These are phyloP conservation scores for Hylodesmum podocarpum DNA, from an alignment of 306 rosid species.

Conservation along the genomic window DNA sequence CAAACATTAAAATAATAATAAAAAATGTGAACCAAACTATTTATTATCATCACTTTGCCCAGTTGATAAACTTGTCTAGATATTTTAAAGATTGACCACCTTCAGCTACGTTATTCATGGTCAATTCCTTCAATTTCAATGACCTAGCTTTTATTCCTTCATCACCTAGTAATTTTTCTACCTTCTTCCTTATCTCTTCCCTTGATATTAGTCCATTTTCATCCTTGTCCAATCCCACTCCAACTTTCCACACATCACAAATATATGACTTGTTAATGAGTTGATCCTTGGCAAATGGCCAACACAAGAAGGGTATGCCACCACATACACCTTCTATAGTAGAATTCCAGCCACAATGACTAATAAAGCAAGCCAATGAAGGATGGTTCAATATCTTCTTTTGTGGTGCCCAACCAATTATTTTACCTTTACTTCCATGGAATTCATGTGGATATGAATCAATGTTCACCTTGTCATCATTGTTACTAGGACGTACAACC, in stretches of 20 bases:
- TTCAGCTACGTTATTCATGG: neutral
- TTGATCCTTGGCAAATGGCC: conserved; percentile 42
- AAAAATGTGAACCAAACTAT: neutral
- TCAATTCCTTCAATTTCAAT: conserved; percentile 27
- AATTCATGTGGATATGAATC: conserved; percentile 29
- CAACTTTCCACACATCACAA: conserved; percentile 43
- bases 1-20: neutral
- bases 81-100: conserved; percentile 27
- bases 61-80: conserved; percentile 12
- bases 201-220: conserved; percentile 36
- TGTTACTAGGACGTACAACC: conserved; percentile 42
- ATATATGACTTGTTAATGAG: conserved; percentile 25
- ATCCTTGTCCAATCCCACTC: conserved; percentile 35
- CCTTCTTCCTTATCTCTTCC: conserved; percentile 43
- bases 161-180: conserved; percentile 39
- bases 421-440: conserved; percentile 25
- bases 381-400: conserved; percentile 43
- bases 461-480: neutral
- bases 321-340: conserved; percentile 32
- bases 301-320: conserved; percentile 42
- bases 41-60: neutral
- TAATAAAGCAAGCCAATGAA: conserved; percentile 48
- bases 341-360: conserved; percentile 66
- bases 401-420: conserved; percentile 46
- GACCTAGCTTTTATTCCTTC: conserved; percentile 33